These are phyloP conservation scores for Aspergillus sp. DNA, from an alignment of 2,329 filamentous ascomycete genomes.

Conservation along the genomic window DNA sequence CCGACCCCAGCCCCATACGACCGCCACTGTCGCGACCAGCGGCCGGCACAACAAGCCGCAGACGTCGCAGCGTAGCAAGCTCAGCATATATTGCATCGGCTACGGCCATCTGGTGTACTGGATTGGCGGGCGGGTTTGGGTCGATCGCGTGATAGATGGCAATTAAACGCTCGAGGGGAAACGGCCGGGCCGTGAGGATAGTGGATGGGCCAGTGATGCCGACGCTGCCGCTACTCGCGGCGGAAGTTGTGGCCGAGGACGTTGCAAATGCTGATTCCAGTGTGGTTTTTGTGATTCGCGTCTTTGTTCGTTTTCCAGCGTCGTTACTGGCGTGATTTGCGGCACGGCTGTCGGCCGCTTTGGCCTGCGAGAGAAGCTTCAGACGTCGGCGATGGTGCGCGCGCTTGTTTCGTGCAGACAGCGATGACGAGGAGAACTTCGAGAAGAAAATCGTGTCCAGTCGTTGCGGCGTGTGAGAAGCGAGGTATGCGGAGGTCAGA, in stretches of 20 bases:
- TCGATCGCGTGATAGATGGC: constrained; percentile 49
- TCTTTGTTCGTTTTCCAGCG: constrained; percentile 32
- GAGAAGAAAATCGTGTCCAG: constrained; percentile 51
- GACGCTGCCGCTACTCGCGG: constrained; percentile 21
- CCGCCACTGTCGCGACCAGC: constrained; percentile 31
- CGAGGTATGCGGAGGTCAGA: constrained; percentile 47
- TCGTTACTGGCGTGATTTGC: constrained; percentile 30
- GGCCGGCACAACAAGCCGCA: constrained; percentile 46
- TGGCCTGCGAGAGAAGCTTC: constrained; percentile 39
- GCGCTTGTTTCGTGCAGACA: constrained; percentile 44
- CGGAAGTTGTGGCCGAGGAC: constrained; percentile 36
- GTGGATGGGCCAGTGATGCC: constrained; percentile 38
- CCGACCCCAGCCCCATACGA: constrained; percentile 20
- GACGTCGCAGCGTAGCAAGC: constrained; percentile 44
- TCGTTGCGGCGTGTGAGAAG: constrained; percentile 45
- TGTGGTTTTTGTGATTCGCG: constrained; percentile 40
- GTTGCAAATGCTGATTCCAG: constrained; percentile 39
- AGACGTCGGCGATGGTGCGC: constrained; percentile 41
- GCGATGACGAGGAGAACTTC: constrained; percentile 44
- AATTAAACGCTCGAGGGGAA: constrained; percentile 45
- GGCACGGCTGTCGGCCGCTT: constrained; percentile 32
- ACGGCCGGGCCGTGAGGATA: constrained; percentile 41
- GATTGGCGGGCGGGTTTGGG: constrained; percentile 42
- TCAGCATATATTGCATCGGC: constrained; percentile 46
- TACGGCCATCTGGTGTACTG: constrained; percentile 32